Conservation (phyloP, 306 rosid species). For the Cucumis sativus region Cucumber_9930_V3 NC_026657.2:36886501-36887000, state of each 20-base stretch:
- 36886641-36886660: constrained; percentile 38
- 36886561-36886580: constrained; percentile 85
- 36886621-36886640: constrained; percentile 92
- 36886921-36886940: constrained; percentile 58
- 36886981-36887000: constrained; percentile 28
- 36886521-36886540: not conserved
- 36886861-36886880: constrained; percentile 45
- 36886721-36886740: constrained; percentile 58
- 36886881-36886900: constrained; percentile 55
- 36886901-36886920: constrained; percentile 82
- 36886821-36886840: constrained; percentile 34
- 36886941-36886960: constrained; percentile 41
- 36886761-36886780: constrained; percentile 63
- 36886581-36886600: constrained; percentile 65
- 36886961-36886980: constrained; percentile 54
- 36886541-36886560: constrained; percentile 68
- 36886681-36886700: constrained; percentile 73
- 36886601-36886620: constrained; percentile 90
- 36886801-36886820: constrained; percentile 45
- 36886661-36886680: constrained; percentile 29
- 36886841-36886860: constrained; percentile 62
- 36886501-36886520: not conserved
- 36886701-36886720: constrained; percentile 79
- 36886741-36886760: constrained; percentile 79
- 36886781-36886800: constrained; percentile 63